Percentiles rank a stretch among this genome's conserved stretches.
Evolutionary conservation across 495 filamentous ascomycete species (phyloP).

Genomic region (Penicillium atrosanguineum): DNA sequence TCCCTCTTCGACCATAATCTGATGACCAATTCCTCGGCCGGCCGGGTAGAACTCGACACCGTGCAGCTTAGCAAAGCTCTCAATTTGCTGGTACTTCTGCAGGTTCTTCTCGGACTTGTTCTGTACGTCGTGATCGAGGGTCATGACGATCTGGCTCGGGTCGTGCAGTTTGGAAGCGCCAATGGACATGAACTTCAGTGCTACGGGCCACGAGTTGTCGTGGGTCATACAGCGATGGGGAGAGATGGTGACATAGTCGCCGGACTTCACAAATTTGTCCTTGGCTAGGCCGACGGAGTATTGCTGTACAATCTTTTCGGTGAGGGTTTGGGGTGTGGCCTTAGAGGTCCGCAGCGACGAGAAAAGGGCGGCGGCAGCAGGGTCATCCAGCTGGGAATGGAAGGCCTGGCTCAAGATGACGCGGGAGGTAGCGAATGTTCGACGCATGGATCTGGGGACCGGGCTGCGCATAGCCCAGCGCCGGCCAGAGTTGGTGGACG

Average conservation of each 20-base stretch:
- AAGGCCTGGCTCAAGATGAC: conserved; percentile 47
- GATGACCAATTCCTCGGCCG: conserved; percentile 81
- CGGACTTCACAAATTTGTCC: conserved; percentile 68
- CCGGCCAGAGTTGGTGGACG: conserved; percentile 24
- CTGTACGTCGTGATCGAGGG: conserved; percentile 91
- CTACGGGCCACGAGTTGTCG: conserved; percentile 89
- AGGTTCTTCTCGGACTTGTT: conserved; percentile 82
- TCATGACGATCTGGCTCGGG: conserved; percentile 78
- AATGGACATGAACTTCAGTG: conserved; percentile 82
- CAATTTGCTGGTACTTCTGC: conserved; percentile 81
- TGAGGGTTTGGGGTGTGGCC: conserved; percentile 66
- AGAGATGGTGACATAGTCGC: conserved; percentile 80
- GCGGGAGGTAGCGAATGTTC: conserved; percentile 40
- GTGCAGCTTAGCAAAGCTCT: conserved; percentile 79
- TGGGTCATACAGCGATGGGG: conserved; percentile 85
- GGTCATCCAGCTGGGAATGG: conserved; percentile 48
- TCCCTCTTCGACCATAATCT: conserved; percentile 86
- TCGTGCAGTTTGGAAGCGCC: conserved; percentile 75
- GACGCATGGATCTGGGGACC: conserved; percentile 27
- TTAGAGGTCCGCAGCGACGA: conserved; percentile 37
- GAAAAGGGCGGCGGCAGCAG: conserved; percentile 40
- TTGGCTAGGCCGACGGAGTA: conserved; percentile 68
- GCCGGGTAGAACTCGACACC: conserved; percentile 83
- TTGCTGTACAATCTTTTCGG: conserved; percentile 87
- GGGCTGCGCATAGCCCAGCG: conserved; percentile 22